Percentiles rank a stretch among this genome's conserved stretches.
These are phyloP conservation scores for Plasmodium fragile DNA, from an alignment of 169 alveolate genomes.

Conservation along the genomic window DNA sequence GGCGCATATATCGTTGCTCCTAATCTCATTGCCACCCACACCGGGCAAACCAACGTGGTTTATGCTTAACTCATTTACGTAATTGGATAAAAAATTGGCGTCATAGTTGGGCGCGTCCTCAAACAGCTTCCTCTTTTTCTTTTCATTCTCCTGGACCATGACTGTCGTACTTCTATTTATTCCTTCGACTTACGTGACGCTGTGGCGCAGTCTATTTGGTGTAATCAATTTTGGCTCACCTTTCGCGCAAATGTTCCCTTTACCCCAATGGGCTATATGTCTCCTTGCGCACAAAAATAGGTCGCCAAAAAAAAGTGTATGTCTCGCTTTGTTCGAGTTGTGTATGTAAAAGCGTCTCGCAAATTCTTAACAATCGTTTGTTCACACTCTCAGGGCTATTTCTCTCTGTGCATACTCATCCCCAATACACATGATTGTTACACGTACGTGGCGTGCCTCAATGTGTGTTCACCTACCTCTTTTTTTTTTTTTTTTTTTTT, in stretches of 20 bases:
- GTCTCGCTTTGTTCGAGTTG: not conserved
- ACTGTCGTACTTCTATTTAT: constrained; percentile 29
- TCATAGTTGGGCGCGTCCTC: constrained; percentile 29
- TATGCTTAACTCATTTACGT: not conserved
- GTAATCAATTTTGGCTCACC: not conserved
- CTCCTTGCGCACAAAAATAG: not conserved
- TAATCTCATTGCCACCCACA: constrained; percentile 3
- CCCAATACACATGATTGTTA: not conserved
- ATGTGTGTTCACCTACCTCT: not conserved
- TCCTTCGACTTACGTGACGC: not conserved
- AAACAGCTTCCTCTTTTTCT: constrained; percentile 59
- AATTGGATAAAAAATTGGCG: constrained; percentile 6
- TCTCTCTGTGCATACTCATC: not conserved
- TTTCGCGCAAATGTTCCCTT: not conserved
- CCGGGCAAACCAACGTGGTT: not conserved
- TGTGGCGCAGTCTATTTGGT: not conserved
- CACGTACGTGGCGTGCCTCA: not conserved
- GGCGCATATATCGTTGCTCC: constrained; percentile 3
- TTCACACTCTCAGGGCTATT: not conserved
- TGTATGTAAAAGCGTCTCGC: not conserved
- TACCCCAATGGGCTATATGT: not conserved
- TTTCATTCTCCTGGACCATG: constrained; percentile 51
- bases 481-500: constrained; percentile 2
- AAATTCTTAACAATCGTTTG: not conserved
- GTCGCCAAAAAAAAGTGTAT: not conserved